Evolutionary conservation across 768 basidiomycete genomes (phyloP), one percentile per base, ranked within the genome.

Genomic region (Auricularia sp.): DNA sequence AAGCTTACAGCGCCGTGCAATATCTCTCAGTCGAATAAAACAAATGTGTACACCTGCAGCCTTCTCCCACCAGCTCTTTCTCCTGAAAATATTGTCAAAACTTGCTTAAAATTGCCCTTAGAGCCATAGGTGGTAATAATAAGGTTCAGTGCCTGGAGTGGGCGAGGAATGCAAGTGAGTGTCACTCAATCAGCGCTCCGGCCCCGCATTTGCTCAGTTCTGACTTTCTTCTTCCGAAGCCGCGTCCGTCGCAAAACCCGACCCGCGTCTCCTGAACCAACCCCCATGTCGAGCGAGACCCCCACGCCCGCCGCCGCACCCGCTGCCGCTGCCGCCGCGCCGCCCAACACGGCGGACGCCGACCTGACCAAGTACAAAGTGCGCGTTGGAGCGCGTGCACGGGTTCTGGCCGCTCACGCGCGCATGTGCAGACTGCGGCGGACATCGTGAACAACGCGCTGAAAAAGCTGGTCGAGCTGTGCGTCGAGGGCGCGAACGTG

Each of bases 311-410:
- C 56, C 21, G 24, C 56, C 56, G 56, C 56, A 4, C 8, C 56
- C 29, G 29, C 56, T 7, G 8, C 21, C 4, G 56, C 56, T 6
- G 24, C 21, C 11, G 56, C 56, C 4, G 24, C 21, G 56, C 56
- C 56, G 11, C 24, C 24, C 24, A 59, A 59, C 56, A 82, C 86
- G 56, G 78, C 81, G 18, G 88, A 90, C 74, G 82, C 80, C 13
- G 91, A 93, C 77, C 77, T 92, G 72, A 92, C 90, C 18, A 93
- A 93, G 75, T 93, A 93, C 79, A 93, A 93, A 81, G 91, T 90
- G 68, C 65, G 74, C 66, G 68, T 62, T 62, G 58, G 21, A 29
- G 36, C n/a, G 21, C 62, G 61, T 63, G 39, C 62, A 18, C 42
- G 59, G 66, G 62, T 45, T 66, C 69, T 68, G 70, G 71, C 65